phyloP scores from a whole-genome alignment of 2,329 filamentous ascomycete species.

The Raffaelea arxii region DNA sequence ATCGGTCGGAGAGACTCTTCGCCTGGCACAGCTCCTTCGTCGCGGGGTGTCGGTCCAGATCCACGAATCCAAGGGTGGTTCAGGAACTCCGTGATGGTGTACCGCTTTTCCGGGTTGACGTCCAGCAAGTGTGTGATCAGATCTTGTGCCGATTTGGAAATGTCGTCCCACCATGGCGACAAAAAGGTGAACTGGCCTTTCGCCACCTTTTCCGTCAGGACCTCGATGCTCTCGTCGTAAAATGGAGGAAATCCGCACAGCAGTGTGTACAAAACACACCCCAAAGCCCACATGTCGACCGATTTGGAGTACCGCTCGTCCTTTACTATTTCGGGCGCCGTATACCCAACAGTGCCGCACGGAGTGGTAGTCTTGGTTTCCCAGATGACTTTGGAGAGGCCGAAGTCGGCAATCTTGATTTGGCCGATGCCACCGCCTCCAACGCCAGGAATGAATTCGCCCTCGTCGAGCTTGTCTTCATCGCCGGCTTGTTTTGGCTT shows the following conservation, averaged over 20 bases:
- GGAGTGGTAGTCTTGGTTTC: slow-evolving; percentile 97
- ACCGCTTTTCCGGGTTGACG: slow-evolving; percentile 91
- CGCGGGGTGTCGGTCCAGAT: slow-evolving; percentile 45
- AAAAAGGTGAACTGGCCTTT: slow-evolving; percentile 95
- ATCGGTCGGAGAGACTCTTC: slow-evolving; percentile 44
- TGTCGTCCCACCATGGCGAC: slow-evolving; percentile 98
- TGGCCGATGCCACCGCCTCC: slow-evolving; percentile 84
- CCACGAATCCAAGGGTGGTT: slow-evolving; percentile 87
- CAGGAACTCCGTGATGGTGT: slow-evolving; percentile 86
- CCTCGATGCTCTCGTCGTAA: slow-evolving; percentile 96
- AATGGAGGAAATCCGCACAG: slow-evolving; percentile 97
- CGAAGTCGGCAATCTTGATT: slow-evolving; percentile 98
- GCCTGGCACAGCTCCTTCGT: slow-evolving; percentile 40
- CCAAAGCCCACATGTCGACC: slow-evolving; percentile 98
- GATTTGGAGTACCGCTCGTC: slow-evolving; percentile 98
- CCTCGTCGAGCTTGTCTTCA: slow-evolving; percentile 95
- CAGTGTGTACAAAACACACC: slow-evolving; percentile 92
- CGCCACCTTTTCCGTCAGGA: slow-evolving; percentile 94
- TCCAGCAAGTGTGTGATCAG: slow-evolving; percentile 87
- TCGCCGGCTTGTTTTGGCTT: slow-evolving; percentile 79
- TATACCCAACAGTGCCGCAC: slow-evolving; percentile 97
- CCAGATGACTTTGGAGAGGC: slow-evolving; percentile 96
- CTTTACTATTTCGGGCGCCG: slow-evolving; percentile 96
- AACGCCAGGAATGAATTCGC: slow-evolving; percentile 74
- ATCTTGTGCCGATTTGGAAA: slow-evolving; percentile 89